Conservation (phyloP, 1,284 basidiomycete species). For the Lentinus polychrous region DNA sequence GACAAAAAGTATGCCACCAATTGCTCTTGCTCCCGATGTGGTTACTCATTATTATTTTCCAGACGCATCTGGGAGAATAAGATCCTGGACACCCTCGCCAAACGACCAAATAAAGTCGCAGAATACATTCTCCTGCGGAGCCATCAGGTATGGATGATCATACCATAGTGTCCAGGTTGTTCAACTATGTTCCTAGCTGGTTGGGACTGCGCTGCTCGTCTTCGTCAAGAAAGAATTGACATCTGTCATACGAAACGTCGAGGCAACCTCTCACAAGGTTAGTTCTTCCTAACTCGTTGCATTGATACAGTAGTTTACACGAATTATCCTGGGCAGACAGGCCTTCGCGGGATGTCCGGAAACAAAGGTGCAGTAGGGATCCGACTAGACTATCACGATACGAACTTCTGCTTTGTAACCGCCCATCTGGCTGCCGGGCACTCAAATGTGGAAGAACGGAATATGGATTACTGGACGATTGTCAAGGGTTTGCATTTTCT, state of each 20-base stretch:
- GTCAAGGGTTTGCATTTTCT: slow-evolving; percentile 77
- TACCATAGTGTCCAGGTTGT: background rate
- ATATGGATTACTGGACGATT: slow-evolving; percentile 91
- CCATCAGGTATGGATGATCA: slow-evolving; percentile 61
- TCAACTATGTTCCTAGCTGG: slow-evolving; percentile 49
- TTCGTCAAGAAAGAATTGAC: slow-evolving; percentile 77
- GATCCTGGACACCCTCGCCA: slow-evolving; percentile 74
- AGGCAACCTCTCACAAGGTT: slow-evolving; percentile 88
- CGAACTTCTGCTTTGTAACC: slow-evolving; percentile 92
- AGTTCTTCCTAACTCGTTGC: slow-evolving; percentile 9
- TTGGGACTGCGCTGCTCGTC: slow-evolving; percentile 89
- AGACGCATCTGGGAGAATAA: slow-evolving; percentile 85
- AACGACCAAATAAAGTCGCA: slow-evolving; percentile 55
- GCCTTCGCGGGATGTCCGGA: slow-evolving; percentile 92
- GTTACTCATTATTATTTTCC: slow-evolving; percentile 5
- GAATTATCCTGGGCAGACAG: slow-evolving; percentile 56
- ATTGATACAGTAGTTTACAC: background rate
- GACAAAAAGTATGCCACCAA: slow-evolving; percentile 66
- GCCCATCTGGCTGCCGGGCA: slow-evolving; percentile 96
- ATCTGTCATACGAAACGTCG: slow-evolving; percentile 81
- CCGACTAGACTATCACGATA: slow-evolving; percentile 85
- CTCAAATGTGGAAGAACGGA: slow-evolving; percentile 82
- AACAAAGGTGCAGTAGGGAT: slow-evolving; percentile 97
- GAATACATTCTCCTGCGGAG: slow-evolving; percentile 86
- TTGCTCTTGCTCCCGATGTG: no score